Base-by-base conservation (phyloP, 2,329 filamentous ascomycete species). In the Aciculosporium take region DNA sequence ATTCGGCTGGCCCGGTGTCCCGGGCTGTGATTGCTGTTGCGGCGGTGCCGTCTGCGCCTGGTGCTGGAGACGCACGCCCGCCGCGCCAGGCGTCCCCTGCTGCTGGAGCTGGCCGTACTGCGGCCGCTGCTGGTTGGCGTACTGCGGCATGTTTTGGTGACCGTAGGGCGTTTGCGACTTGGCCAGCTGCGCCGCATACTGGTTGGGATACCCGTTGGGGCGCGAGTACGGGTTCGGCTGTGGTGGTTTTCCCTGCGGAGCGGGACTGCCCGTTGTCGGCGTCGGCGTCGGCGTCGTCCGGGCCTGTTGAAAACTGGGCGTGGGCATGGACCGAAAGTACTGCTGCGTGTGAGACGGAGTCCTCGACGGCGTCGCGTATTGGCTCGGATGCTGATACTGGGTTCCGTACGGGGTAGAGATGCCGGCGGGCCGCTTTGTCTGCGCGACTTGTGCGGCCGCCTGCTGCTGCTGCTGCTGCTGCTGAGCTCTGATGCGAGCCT, bases 141-240 rank as follows among this genome's bases (percentile, higher is more conserved):
- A 73, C 35, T 70, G 63, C 8, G 61, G 60, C 56, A 71, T 65
- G 45, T 60, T 66, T 45, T 69, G 63, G 43, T 74, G 71, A 9
- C 67, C 65, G 43, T 71, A 75, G 0, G 67, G 65, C 7, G 66
- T 65, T 43, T 71, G 67, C 9, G 66, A 60, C 51, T 76, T 76
- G 37, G 63, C 65, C 39, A 72, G 58, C 48, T 69, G 69, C 7
- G 68, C 66, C 4, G 66, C 62, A 47, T 68, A 74, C 37, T 61
- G 63, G 40, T 57, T 60, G 7, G 61, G 56, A 48, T 66, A 72
- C 4, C 67, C 64, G 38, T 69, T 71, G 5, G 67, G 59, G 27
- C 67, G 64, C 24, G 69, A 62, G 51, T 73, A 75, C 42, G 67
- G 63, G 28, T 69, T 64, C 10, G 64, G 61, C 40, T 65, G 65